Percentiles rank a stretch among this genome's conserved stretches.
Evolutionary conservation across 306 rosid species (phyloP).

Genomic region (Aeschynomene evenia): DNA sequence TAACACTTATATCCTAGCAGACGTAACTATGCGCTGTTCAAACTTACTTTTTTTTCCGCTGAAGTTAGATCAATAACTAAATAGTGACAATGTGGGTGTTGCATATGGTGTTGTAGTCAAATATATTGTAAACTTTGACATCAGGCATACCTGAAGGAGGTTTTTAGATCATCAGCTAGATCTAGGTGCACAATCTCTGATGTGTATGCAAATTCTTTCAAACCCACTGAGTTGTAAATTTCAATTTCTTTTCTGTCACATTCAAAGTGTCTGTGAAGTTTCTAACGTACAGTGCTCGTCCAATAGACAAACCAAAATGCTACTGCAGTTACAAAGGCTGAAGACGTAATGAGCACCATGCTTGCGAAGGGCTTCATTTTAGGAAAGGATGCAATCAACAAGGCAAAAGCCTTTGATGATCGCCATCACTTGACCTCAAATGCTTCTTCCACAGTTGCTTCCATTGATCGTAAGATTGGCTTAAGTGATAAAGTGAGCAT

Average conservation of each 20-base stretch:
- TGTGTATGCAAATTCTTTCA: background rate
- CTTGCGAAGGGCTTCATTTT: constrained; percentile 74
- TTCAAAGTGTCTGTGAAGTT: constrained; percentile 6
- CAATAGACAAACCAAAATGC: constrained; percentile 45
- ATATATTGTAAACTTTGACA: background rate
- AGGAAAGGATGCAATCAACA: constrained; percentile 75
- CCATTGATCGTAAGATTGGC: constrained; percentile 68
- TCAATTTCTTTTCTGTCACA: constrained; percentile 8
- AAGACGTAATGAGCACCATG: constrained; percentile 78
- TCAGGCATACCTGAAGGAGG: background rate
- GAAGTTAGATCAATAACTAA: background rate
- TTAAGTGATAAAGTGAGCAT: constrained; percentile 62
- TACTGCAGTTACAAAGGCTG: constrained; percentile 56
- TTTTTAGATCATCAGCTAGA: background rate
- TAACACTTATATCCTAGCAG: background rate
- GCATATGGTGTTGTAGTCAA: background rate
- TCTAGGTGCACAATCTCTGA: constrained; percentile 10
- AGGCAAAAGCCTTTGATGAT: constrained; percentile 73
- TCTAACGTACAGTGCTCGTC: constrained; percentile 19
- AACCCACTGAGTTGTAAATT: constrained; percentile 33
- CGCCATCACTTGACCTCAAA: constrained; percentile 59
- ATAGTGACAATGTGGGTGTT: background rate
- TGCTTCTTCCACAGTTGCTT: constrained; percentile 69
- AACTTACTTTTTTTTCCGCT: background rate
- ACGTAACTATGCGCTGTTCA: background rate